These are phyloP conservation scores for Paulinella micropora DNA, from an alignment of 78 protist genomes.

Conservation along the genomic window DNA sequence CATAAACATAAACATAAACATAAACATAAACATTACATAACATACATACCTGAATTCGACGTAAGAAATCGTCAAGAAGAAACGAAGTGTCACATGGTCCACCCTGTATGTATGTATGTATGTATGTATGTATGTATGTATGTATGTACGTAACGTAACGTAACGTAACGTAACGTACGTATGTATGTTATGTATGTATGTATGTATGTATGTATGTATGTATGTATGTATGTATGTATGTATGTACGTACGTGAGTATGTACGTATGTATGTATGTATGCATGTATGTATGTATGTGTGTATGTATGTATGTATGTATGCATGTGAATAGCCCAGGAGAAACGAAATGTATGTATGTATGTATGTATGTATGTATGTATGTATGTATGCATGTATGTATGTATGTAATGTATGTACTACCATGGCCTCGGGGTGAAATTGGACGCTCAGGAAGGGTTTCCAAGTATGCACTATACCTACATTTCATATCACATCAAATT, in stretches of 20 bases:
- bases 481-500: no score
- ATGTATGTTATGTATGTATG: constrained; percentile 22
- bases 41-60: constrained; percentile 7
- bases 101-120: constrained; percentile 12
- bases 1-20: no score
- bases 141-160: not conserved
- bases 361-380: not conserved
- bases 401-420: constrained; percentile 43
- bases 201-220: not conserved
- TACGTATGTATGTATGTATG: not conserved
- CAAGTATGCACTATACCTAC: constrained; percentile 54
- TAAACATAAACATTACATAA: no score
- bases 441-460: constrained; percentile 73
- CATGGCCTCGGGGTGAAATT: constrained; percentile 94
- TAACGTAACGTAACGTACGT: no score
- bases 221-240: not conserved
- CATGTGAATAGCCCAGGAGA: not conserved
- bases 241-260: not conserved
- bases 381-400: not conserved
- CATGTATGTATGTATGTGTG: not conserved
- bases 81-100: constrained; percentile 89
- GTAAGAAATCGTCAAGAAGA: constrained; percentile 71
- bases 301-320: not conserved
- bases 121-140: not conserved
- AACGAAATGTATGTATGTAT: not conserved